phyloP scores from a whole-genome alignment of 192 early-diverging fungal species.

The Backusella liffmaniae region DNA sequence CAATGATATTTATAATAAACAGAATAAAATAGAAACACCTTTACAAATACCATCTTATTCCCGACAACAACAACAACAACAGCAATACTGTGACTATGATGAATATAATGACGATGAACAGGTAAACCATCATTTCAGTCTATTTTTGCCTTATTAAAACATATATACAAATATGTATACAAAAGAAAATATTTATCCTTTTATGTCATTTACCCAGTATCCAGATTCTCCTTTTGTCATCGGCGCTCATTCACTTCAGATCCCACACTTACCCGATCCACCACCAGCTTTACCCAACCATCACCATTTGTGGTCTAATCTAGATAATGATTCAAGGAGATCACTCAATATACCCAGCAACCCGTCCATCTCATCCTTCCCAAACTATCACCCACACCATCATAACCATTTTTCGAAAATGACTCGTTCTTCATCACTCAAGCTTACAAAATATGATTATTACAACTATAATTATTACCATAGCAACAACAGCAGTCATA shows the following conservation, averaged over 20 bases:
- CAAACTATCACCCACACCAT: not conserved
- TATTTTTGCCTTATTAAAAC: not conserved
- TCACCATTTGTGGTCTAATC: not conserved
- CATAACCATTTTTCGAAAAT: not conserved
- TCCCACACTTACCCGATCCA: slow-evolving; percentile 11
- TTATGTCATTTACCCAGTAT: slow-evolving; percentile 8
- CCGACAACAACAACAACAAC: not conserved
- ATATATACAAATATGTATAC: not conserved
- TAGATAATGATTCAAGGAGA: not conserved
- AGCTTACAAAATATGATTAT: not conserved
- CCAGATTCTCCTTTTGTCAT: slow-evolving; percentile 2
- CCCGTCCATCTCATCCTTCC: not conserved
- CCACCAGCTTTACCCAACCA: not conserved
- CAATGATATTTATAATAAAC: not conserved
- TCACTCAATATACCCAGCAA: slow-evolving; percentile 1
- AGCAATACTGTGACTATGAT: not conserved
- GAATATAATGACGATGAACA: not conserved
- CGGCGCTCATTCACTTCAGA: slow-evolving; percentile 7
- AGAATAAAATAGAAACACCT: not conserved
- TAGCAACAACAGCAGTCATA: not conserved
- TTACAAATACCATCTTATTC: slow-evolving; percentile 4
- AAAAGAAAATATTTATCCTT: slow-evolving; percentile 1
- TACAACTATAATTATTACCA: not conserved
- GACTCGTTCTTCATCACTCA: not conserved
- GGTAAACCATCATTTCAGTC: not conserved